Evolutionary conservation across 192 early-diverging fungal genomes (phyloP).

Genomic region (Chytriomyces confervae): DNA sequence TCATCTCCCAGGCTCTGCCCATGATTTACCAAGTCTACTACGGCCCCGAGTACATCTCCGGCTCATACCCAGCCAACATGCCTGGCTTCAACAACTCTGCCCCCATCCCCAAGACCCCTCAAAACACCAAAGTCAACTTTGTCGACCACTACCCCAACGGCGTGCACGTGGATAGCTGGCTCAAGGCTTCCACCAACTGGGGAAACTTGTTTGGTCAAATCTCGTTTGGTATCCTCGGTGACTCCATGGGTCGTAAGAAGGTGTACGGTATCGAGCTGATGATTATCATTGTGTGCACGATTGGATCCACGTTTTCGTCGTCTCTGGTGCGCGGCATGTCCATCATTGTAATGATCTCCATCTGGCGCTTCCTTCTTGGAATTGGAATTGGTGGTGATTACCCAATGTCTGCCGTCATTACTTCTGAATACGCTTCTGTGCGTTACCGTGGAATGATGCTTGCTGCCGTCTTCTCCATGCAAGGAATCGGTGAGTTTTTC

Average conservation of each 20-base stretch:
- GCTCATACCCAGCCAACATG: slow-evolving; percentile 67
- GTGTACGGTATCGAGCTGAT: slow-evolving; percentile 89
- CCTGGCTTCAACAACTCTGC: neutral
- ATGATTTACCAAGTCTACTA: slow-evolving; percentile 79
- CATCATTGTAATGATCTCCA: slow-evolving; percentile 72
- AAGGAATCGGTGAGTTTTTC: slow-evolving; percentile 63
- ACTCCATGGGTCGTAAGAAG: slow-evolving; percentile 85
- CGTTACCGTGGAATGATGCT: slow-evolving; percentile 88
- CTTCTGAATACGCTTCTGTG: slow-evolving; percentile 85
- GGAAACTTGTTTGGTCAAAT: slow-evolving; percentile 95
- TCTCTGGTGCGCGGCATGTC: slow-evolving; percentile 71
- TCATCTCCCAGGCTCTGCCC: slow-evolving; percentile 86
- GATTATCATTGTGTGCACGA: slow-evolving; percentile 85
- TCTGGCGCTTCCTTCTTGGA: slow-evolving; percentile 93
- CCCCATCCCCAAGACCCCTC: slow-evolving; percentile 32
- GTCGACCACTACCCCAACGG: slow-evolving; percentile 24
- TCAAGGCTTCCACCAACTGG: slow-evolving; percentile 86
- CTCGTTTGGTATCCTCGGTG: slow-evolving; percentile 84
- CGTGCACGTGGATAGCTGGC: slow-evolving; percentile 69
- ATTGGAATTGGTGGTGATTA: slow-evolving; percentile 95
- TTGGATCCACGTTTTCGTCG: slow-evolving; percentile 78
- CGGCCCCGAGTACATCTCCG: slow-evolving; percentile 89
- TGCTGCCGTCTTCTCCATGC: slow-evolving; percentile 88
- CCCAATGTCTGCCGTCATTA: slow-evolving; percentile 92
- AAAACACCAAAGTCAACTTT: slow-evolving; percentile 38